Evolutionary conservation across 345 rosid species (phyloP).

Genomic region (Limnanthes douglasii): DNA sequence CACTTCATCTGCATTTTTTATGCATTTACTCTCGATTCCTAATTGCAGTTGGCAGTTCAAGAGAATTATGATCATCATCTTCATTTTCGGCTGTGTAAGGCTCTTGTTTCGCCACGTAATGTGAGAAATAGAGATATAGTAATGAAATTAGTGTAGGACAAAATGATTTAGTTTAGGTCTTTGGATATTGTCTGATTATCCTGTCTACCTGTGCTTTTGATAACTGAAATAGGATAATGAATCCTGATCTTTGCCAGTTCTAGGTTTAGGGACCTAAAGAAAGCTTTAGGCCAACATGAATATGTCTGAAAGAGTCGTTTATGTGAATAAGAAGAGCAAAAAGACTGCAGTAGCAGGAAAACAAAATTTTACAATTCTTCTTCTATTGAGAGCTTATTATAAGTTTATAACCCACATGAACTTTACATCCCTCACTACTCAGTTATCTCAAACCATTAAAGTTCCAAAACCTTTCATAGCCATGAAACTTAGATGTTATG

Average conservation of each 20-base stretch:
- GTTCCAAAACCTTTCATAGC: constrained; percentile 8
- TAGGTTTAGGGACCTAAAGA: background rate
- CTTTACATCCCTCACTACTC: constrained; percentile 27
- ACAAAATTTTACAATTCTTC: constrained; percentile 27
- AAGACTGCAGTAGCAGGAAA: constrained; percentile 9
- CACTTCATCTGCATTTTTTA: constrained; percentile 14
- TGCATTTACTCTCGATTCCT: constrained; percentile 18
- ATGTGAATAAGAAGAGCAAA: background rate
- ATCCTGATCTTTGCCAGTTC: too few species aligned
- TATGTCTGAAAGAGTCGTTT: background rate
- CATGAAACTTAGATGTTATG: constrained; percentile 14
- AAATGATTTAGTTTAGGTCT: too few species aligned
- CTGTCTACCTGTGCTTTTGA: too few species aligned
- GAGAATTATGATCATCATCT: constrained; percentile 9
- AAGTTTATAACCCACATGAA: constrained; percentile 18
- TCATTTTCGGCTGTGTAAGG: constrained; percentile 2
- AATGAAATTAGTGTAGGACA: background rate
- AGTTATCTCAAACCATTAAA: constrained; percentile 9
- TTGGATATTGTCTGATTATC: too few species aligned
- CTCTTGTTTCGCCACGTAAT: constrained; percentile 1
- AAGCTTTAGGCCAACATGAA: background rate
- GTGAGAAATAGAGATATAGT: background rate
- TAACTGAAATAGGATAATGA: too few species aligned
- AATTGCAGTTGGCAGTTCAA: constrained; percentile 28
- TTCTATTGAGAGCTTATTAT: too few species aligned